Evolutionary conservation across 345 rosid species (phyloP).

Genomic region (Salix suchowensis): DNA sequence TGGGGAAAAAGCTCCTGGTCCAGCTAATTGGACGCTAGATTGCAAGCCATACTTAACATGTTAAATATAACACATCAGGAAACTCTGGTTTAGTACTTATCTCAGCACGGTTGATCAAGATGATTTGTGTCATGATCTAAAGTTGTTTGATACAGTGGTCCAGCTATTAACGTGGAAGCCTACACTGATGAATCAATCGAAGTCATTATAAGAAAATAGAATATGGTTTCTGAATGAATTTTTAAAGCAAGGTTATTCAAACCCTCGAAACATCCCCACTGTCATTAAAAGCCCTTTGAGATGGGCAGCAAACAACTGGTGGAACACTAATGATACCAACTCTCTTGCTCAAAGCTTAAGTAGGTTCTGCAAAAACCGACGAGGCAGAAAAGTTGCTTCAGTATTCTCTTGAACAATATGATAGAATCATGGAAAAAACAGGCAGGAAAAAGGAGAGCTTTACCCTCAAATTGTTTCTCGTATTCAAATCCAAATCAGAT

Average conservation of each 20-base stretch:
- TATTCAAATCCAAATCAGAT: constrained; percentile 27
- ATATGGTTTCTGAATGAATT: constrained; percentile 23
- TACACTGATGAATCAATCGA: background rate
- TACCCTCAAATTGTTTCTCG: constrained; percentile 35
- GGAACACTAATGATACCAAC: constrained; percentile 48
- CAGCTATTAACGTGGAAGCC: background rate
- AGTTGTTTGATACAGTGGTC: too few species aligned
- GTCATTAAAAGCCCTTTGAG: constrained; percentile 32
- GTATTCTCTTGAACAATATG: background rate
- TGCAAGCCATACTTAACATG: background rate
- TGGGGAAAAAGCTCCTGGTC: too few species aligned
- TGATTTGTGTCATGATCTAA: background rate
- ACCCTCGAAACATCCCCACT: constrained; percentile 37
- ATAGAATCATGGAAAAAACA: background rate
- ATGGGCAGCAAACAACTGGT: constrained; percentile 61
- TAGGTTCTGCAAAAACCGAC: constrained; percentile 31
- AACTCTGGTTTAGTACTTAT: background rate
- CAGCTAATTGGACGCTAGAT: background rate
- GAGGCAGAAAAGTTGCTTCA: background rate
- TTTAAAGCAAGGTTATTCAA: constrained; percentile 35
- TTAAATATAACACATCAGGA: background rate
- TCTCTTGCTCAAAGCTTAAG: constrained; percentile 37
- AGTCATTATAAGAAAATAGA: too few species aligned
- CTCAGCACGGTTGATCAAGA: background rate
- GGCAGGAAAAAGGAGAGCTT: background rate